Evolutionary conservation across 2,329 filamentous ascomycete genomes (phyloP), one percentile per base, ranked within the genome.

Genomic region (Beauveria pseudobassiana): DNA sequence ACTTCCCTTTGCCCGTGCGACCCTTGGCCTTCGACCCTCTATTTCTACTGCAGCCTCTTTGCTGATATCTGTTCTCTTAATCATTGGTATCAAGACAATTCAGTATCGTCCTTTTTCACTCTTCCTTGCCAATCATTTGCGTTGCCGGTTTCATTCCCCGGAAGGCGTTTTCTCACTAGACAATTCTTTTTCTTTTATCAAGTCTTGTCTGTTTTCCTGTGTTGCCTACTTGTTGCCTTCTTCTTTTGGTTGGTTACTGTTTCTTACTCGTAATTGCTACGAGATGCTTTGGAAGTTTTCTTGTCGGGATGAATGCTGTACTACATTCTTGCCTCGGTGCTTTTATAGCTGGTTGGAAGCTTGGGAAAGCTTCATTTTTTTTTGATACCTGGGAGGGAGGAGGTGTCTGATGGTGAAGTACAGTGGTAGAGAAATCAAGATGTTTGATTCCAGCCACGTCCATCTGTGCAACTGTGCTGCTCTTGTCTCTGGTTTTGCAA

Each of bases 141-240:
- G 45, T 45, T 62, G 40, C 30, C 18, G 42, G 14, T 49, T 60
- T 38, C 34, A 16, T 42, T 56, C 20, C 22, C 53, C 10, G 48
- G 57, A 52, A 5, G 43, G 57, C 57, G 48, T 59, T 52, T 52
- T 52, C 10, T 42, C 5, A 53, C 26, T 42, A 24, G 45, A 49
- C 54, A 42, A 28, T 42, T 59, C 43, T 18, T 18, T 18, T n/a
- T 4, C 28, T 14, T 30, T 4, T 20, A 57, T 57, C 28, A 52
- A 50, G 26, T 51, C 50, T 46, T 42, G 22, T 62, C 30, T 52
- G 34, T 63, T 61, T 57, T 61, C 46, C 18, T 58, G 43, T 48
- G 28, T 57, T 26, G 38, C 8, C 12, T 49, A 46, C 3, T 26
- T 48, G 14, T 26, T 48, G 2, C 24, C 5, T 18, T 38, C 26